These are phyloP conservation scores for Funneliformis geosporum DNA, from an alignment of 192 early-diverging fungal species.

Conservation along the genomic window DNA sequence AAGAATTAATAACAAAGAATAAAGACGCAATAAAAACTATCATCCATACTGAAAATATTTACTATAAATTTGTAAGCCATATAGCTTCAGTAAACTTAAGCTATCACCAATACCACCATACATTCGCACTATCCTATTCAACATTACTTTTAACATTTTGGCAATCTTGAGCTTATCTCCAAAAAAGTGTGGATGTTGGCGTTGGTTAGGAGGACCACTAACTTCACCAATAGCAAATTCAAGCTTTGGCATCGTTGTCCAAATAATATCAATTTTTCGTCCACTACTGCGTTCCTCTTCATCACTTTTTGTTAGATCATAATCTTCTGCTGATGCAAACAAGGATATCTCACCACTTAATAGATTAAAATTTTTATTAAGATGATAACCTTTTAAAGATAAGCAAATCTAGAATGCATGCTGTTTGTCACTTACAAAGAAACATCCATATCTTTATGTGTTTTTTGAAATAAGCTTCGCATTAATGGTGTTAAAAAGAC, in stretches of 20 bases:
- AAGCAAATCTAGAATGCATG: background rate
- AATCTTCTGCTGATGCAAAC: conserved; percentile 1
- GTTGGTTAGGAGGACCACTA: conserved; percentile 13
- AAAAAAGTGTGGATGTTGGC: conserved; percentile 9
- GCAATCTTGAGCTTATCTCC: conserved; percentile 1
- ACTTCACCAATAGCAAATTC: conserved; percentile 7
- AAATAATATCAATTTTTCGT: conserved; percentile 18
- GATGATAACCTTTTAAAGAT: too few relatives aligned
- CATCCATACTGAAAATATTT: conserved; percentile 10
- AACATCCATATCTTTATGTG: too few relatives aligned
- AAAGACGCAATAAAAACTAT: background rate
- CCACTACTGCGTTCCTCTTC: background rate
- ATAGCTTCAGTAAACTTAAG: background rate
- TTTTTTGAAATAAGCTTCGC: too few relatives aligned
- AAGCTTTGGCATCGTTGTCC: background rate
- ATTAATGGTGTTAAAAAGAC: background rate
- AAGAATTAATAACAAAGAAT: background rate
- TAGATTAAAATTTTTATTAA: background rate
- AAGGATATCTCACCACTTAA: conserved; percentile 17
- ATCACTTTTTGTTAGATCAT: background rate
- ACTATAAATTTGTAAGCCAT: background rate
- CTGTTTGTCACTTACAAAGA: background rate
- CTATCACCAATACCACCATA: background rate
- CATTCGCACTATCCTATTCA: background rate
- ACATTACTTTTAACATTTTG: conserved; percentile 7